Evolutionary conservation across 164 flowering plant species (phyloP).

Genomic region (Platanus orientalis): DNA sequence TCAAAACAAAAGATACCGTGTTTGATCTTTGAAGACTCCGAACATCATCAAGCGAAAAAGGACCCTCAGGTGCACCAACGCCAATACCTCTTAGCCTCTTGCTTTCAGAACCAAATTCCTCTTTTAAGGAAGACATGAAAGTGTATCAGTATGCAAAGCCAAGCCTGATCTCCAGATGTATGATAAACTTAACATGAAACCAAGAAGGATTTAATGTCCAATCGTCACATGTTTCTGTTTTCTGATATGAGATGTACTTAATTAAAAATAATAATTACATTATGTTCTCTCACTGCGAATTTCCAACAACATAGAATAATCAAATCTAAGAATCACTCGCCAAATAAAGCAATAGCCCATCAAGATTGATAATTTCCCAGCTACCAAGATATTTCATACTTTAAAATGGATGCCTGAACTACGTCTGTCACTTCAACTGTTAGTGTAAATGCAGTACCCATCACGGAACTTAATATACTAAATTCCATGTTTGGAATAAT

Average conservation of each 20-base stretch:
- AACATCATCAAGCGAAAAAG: conserved; percentile 94
- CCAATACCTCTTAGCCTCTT: conserved; percentile 89
- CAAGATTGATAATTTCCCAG: neutral
- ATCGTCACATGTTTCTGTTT: no score
- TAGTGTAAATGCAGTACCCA: neutral
- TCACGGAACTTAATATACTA: no score
- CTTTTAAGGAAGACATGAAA: conserved; percentile 30
- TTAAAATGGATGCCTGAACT: no score
- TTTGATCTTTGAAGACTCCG: conserved; percentile 91
- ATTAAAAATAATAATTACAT: no score
- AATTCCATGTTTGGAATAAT: no score
- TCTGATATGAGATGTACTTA: no score
- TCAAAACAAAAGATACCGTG: conserved; percentile 41
- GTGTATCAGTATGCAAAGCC: conserved; percentile 4
- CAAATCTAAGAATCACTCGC: no score
- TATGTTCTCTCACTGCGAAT: no score
- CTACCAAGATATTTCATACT: neutral
- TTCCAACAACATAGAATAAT: no score
- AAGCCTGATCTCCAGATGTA: neutral
- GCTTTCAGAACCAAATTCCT: conserved; percentile 51
- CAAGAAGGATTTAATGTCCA: no score
- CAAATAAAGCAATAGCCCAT: no score
- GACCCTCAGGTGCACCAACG: conserved; percentile 93
- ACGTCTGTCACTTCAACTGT: no score
- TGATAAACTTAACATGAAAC: conserved; percentile 1